A percentile compares a stretch with the other conserved stretches of the same genome.
Conservation (phyloP, 2,329 filamentous ascomycete genomes). For the Orbilia quercus region DNA sequence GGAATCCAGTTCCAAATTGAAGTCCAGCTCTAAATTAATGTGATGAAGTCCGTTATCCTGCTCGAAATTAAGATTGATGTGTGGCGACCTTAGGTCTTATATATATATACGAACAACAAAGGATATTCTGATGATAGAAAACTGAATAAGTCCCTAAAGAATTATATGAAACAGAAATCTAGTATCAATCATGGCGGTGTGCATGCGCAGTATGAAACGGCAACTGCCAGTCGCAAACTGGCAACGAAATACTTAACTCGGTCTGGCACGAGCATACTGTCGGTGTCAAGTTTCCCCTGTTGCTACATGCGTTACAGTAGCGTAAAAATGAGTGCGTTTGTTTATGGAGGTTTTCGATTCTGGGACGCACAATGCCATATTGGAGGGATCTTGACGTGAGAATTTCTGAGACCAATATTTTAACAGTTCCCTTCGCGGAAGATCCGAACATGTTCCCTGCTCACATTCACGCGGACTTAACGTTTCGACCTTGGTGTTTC, state of each 20-base stretch:
- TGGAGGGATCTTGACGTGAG: not conserved
- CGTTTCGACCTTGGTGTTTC: too few species aligned
- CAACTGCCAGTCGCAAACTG: constrained; percentile 36
- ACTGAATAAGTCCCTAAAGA: constrained; percentile 7
- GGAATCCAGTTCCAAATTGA: constrained; percentile 17
- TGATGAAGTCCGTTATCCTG: not conserved
- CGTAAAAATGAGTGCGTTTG: not conserved
- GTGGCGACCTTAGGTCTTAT: too few species aligned
- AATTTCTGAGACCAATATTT: not conserved
- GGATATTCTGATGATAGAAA: not conserved
- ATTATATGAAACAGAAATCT: constrained; percentile 25
- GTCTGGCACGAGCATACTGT: constrained; percentile 15
- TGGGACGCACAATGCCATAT: not conserved
- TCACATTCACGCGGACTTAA: too few species aligned
- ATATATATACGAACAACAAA: constrained; percentile 25
- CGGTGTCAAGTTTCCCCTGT: not conserved
- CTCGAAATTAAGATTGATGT: not conserved
- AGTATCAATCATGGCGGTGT: not conserved
- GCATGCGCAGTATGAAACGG: constrained; percentile 42
- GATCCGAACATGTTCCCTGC: not conserved
- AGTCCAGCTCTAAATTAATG: not conserved
- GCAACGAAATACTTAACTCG: constrained; percentile 17
- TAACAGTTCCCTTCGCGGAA: not conserved
- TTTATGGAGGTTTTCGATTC: not conserved
- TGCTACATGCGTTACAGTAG: not conserved